Evolutionary conservation across 345 rosid genomes (phyloP).

Genomic region (Brassica nigra): DNA sequence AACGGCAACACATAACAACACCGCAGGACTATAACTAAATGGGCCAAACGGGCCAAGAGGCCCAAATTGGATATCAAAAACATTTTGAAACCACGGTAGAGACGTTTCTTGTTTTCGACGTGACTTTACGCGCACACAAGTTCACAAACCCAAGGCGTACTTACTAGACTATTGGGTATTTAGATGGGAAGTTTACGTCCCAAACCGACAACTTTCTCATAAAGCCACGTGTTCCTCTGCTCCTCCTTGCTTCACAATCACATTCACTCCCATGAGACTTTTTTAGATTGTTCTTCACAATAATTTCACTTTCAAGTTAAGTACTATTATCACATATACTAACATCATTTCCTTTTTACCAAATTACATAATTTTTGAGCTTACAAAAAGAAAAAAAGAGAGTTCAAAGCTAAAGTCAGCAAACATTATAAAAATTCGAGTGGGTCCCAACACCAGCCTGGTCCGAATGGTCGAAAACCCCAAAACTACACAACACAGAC

Average conservation of each 20-base stretch:
- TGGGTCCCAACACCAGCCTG: conserved; percentile 43
- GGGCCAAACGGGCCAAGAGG: background rate
- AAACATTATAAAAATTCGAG: background rate
- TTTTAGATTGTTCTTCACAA: background rate
- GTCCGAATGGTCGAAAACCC: conserved; percentile 25
- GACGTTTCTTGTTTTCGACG: background rate
- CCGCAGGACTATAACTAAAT: background rate
- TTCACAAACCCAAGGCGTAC: conserved; percentile 8
- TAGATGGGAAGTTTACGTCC: conserved; percentile 27
- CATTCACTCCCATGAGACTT: conserved; percentile 3
- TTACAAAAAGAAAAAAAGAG: background rate
- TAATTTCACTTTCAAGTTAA: conserved; percentile 39
- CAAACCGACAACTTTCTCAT: conserved; percentile 27
- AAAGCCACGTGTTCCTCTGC: conserved; percentile 33
- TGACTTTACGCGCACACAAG: background rate
- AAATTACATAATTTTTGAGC: background rate
- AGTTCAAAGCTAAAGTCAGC: conserved; percentile 18
- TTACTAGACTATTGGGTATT: background rate
- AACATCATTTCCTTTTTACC: background rate
- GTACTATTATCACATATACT: conserved; percentile 5
- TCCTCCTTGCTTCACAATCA: conserved; percentile 5
- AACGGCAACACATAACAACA: background rate
- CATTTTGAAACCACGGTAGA: background rate
- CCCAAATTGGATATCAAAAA: background rate
- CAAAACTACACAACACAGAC: conserved; percentile 32